These are phyloP conservation scores for Musa acuminata DNA, from an alignment of 176 grass and related monocot species.

Conservation along the genomic window DNA sequence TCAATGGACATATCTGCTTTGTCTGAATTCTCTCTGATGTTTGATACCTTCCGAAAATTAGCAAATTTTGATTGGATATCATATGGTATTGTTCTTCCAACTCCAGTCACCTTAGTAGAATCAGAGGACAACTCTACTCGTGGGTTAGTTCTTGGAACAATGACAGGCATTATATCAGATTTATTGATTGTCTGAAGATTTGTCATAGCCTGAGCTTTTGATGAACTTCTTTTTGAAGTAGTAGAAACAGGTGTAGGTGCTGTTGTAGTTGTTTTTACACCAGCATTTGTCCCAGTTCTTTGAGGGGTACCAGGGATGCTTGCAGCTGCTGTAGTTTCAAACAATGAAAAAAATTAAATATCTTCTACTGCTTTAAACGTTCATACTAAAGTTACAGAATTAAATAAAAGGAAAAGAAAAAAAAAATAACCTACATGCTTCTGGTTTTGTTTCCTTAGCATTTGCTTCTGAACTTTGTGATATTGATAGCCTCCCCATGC, in stretches of 20 bases:
- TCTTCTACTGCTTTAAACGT: constrained; percentile 21
- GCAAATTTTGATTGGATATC: constrained; percentile 51
- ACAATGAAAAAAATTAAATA: constrained; percentile 23
- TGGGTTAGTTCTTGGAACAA: constrained; percentile 75
- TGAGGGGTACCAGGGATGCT: constrained; percentile 58
- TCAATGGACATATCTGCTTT: constrained; percentile 20
- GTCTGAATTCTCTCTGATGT: constrained; percentile 39
- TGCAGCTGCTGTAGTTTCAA: constrained; percentile 43
- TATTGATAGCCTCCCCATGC: constrained; percentile 54
- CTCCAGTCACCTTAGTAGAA: constrained; percentile 51
- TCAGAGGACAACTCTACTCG: constrained; percentile 47
- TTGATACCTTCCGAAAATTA: constrained; percentile 34
- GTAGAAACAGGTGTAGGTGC: constrained; percentile 37
- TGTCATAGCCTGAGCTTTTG: constrained; percentile 41
- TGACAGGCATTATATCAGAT: constrained; percentile 54
- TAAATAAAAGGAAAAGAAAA: constrained; percentile 19
- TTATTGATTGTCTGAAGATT: constrained; percentile 52
- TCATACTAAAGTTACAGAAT: constrained; percentile 23
- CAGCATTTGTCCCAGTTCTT: constrained; percentile 41
- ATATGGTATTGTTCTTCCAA: constrained; percentile 42
- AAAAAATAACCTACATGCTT: constrained; percentile 41
- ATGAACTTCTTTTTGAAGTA: constrained; percentile 55
- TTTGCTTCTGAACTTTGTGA: constrained; percentile 69
- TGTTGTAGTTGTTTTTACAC: constrained; percentile 42
- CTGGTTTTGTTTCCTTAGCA: constrained; percentile 55